A percentile compares a stretch with the other conserved stretches of the same genome.
Conservation (phyloP, 192 early-diverging fungal genomes). For the Gigaspora rosea region DNA sequence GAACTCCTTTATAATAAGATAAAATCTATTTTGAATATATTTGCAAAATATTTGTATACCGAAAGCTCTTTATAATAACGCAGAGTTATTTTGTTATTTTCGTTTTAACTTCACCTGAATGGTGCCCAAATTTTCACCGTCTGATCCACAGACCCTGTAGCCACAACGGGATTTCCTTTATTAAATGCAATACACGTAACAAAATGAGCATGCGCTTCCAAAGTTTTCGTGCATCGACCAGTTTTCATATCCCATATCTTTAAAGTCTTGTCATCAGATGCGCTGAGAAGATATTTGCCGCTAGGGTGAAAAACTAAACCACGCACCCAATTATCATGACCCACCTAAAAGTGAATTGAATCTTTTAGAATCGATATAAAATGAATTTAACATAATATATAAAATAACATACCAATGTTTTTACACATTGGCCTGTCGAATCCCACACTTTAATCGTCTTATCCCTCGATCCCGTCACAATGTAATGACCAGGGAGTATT, state of each 20-base stretch:
- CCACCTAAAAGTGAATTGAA: conserved; percentile 51
- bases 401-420: conserved; percentile 66
- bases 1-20: no score
- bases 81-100: no score
- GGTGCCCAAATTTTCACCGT: conserved; percentile 71
- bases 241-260: conserved; percentile 86
- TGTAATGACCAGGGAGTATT: conserved; percentile 62
- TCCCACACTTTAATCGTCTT: conserved; percentile 92
- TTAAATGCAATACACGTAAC: conserved; percentile 83
- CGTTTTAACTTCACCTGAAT: conserved; percentile 14
- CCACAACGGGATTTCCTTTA: conserved; percentile 67
- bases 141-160: conserved; percentile 84
- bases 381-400: neutral
- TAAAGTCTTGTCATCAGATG: conserved; percentile 90
- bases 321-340: conserved; percentile 94
- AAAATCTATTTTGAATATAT: no score
- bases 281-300: conserved; percentile 79
- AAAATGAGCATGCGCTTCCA: conserved; percentile 90
- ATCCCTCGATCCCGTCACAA: conserved; percentile 86
- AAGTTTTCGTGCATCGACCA: conserved; percentile 77
- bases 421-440: conserved; percentile 63
- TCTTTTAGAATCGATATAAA: neutral
- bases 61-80: no score
- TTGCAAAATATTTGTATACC: no score
- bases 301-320: conserved; percentile 81